A percentile compares a stretch with the other conserved stretches of the same genome.
Evolutionary conservation across 768 basidiomycete genomes (phyloP).

Genomic region (Termitomyces sp.): DNA sequence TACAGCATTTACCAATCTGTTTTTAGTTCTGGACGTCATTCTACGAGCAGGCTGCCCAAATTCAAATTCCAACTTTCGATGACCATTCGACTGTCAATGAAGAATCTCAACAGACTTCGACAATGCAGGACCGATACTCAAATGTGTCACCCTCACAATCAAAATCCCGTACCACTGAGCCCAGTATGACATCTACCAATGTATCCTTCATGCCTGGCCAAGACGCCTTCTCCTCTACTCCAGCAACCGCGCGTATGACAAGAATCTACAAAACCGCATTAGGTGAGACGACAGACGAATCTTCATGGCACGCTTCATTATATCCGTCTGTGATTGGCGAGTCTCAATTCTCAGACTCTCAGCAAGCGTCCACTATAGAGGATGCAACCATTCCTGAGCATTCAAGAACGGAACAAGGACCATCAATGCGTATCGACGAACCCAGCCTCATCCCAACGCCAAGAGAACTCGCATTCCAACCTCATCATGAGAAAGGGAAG

Average conservation of each 20-base stretch:
- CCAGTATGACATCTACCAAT: conserved; percentile 51
- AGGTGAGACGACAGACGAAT: conserved; percentile 34
- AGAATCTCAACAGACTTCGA: conserved; percentile 31
- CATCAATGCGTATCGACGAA: conserved; percentile 16
- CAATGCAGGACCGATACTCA: conserved; percentile 15
- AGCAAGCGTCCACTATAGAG: conserved; percentile 45
- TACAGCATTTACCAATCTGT: background rate
- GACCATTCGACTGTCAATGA: conserved; percentile 58
- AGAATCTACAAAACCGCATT: conserved; percentile 31
- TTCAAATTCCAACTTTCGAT: conserved; percentile 70
- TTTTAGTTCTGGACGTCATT: conserved; percentile 92
- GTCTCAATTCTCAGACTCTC: conserved; percentile 44
- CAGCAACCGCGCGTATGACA: conserved; percentile 43
- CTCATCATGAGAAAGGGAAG: conserved; percentile 39
- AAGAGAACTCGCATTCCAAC: conserved; percentile 4
- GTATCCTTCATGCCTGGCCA: conserved; percentile 71
- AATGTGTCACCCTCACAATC: conserved; percentile 14
- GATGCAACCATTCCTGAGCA: conserved; percentile 22
- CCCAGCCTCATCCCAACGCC: conserved; percentile 14
- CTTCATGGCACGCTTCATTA: conserved; percentile 69
- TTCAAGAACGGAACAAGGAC: conserved; percentile 10
- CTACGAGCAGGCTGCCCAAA: conserved; percentile 90
- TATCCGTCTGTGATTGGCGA: conserved; percentile 70
- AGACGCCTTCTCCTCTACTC: conserved; percentile 75
- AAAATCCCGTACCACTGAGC: conserved; percentile 22